Evolutionary conservation across 495 filamentous ascomycete genomes (phyloP).

Genomic region (Terfezia boudieri): DNA sequence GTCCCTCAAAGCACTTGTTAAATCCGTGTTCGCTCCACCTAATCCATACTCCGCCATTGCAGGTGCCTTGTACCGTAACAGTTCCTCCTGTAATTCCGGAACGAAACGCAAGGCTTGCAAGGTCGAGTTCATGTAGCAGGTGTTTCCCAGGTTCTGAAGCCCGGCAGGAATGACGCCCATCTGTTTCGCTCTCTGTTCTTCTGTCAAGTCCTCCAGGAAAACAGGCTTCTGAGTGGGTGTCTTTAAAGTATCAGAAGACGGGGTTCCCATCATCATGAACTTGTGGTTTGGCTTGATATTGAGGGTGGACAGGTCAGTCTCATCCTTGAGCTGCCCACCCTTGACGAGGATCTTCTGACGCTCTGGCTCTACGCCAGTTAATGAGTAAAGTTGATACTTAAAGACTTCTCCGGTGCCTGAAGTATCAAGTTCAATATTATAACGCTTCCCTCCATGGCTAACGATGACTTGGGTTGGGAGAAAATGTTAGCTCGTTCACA

Average conservation of each 20-base stretch:
- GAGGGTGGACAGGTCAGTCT: constrained; percentile 61
- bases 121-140: constrained; percentile 94
- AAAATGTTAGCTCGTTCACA: too few relatives aligned
- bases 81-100: constrained; percentile 70
- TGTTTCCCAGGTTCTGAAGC: constrained; percentile 83
- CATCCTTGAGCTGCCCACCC: constrained; percentile 66
- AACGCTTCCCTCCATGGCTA: constrained; percentile 82
- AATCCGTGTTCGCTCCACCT: constrained; percentile 41
- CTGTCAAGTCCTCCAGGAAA: constrained; percentile 95
- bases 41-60: constrained; percentile 30
- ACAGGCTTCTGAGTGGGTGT: constrained; percentile 58
- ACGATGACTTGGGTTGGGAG: constrained; percentile 34
- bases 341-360: constrained; percentile 55
- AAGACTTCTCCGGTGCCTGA: constrained; percentile 71
- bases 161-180: constrained; percentile 75
- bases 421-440: constrained; percentile 79
- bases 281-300: constrained; percentile 64
- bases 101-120: constrained; percentile 72
- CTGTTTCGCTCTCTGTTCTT: constrained; percentile 64
- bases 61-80: constrained; percentile 40
- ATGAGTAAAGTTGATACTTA: constrained; percentile 83
- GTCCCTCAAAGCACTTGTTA: constrained; percentile 60
- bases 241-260: constrained; percentile 29
- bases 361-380: constrained; percentile 89
- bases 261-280: constrained; percentile 95